A percentile compares a stretch with the other conserved stretches of the same genome.
Conservation (phyloP, 495 filamentous ascomycete genomes). For the Penicillium turbatum region DNA sequence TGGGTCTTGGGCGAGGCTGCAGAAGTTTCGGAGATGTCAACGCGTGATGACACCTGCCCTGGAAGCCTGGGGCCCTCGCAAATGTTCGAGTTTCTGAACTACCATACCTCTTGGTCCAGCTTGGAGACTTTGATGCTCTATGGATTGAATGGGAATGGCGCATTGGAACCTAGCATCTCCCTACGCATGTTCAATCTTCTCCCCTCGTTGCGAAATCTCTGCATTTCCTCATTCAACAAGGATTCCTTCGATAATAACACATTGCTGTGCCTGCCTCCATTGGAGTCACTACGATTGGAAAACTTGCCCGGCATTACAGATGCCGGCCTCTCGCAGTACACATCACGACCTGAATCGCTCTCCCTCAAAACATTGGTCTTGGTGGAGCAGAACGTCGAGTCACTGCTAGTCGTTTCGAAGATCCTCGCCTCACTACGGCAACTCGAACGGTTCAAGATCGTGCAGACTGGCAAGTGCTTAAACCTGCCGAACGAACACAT, state of each 20-base stretch:
- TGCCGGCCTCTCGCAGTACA: constrained; percentile 68
- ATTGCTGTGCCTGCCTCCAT: constrained; percentile 62
- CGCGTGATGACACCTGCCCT: constrained; percentile 43
- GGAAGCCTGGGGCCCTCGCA: constrained; percentile 57
- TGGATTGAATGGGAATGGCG: constrained; percentile 52
- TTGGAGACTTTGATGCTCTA: constrained; percentile 74
- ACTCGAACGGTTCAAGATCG: constrained; percentile 63
- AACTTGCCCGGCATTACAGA: constrained; percentile 74
- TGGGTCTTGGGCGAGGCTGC: constrained; percentile 64
- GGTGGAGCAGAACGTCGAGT: constrained; percentile 61
- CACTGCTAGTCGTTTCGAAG: constrained; percentile 66
- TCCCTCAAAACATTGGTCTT: constrained; percentile 58
- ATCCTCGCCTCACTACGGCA: constrained; percentile 63
- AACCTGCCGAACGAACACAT: constrained; percentile 54
- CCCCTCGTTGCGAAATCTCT: constrained; percentile 66
- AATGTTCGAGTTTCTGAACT: constrained; percentile 63
- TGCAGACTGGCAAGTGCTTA: constrained; percentile 59
- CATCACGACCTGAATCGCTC: constrained; percentile 52
- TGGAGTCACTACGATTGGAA: constrained; percentile 71
- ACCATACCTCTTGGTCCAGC: constrained; percentile 65
- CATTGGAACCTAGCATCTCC: constrained; percentile 61
- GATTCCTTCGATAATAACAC: constrained; percentile 69
- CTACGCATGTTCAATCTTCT: constrained; percentile 63
- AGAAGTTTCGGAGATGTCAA: constrained; percentile 41
- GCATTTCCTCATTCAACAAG: constrained; percentile 67